Evolutionary conservation across 169 alveolate genomes (phyloP).

Genomic region (Condylostoma magnum): DNA sequence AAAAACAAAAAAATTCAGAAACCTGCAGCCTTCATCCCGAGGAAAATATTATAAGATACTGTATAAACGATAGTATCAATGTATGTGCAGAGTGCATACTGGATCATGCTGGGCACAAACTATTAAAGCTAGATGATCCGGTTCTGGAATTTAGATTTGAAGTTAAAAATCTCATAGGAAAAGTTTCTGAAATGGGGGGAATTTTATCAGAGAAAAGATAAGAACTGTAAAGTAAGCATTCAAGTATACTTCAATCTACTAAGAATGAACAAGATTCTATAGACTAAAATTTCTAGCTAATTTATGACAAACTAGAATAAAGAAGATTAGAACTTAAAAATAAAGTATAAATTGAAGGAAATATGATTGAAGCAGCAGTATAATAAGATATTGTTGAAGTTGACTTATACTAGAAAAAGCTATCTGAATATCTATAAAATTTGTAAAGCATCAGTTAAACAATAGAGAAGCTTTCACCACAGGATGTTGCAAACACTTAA

Average conservation of each 20-base stretch:
- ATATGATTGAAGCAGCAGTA: background rate
- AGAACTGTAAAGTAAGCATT: background rate
- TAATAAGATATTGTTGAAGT: constrained; percentile 3
- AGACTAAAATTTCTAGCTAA: background rate
- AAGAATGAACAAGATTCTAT: background rate
- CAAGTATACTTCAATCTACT: background rate
- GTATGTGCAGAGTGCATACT: constrained; percentile 33
- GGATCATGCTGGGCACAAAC: constrained; percentile 28
- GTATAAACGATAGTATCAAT: constrained; percentile 14
- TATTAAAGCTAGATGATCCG: constrained; percentile 31
- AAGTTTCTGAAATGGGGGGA: constrained; percentile 15
- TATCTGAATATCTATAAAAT: background rate
- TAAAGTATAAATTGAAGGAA: constrained; percentile 6
- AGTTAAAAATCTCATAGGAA: background rate
- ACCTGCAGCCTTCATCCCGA: constrained; percentile 18
- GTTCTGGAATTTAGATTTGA: constrained; percentile 26
- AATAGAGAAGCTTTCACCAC: background rate
- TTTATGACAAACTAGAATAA: constrained; percentile 17
- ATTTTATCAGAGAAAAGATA: background rate
- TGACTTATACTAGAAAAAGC: background rate
- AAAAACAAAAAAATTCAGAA: background rate
- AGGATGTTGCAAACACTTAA: constrained; percentile 2
- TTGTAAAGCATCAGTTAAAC: background rate
- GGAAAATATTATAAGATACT: constrained; percentile 22
- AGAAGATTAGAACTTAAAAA: constrained; percentile 3